Percentiles rank a stretch among this genome's conserved stretches.
Conservation (phyloP, 495 filamentous ascomycete species). For the Xylaria intraflava region DNA sequence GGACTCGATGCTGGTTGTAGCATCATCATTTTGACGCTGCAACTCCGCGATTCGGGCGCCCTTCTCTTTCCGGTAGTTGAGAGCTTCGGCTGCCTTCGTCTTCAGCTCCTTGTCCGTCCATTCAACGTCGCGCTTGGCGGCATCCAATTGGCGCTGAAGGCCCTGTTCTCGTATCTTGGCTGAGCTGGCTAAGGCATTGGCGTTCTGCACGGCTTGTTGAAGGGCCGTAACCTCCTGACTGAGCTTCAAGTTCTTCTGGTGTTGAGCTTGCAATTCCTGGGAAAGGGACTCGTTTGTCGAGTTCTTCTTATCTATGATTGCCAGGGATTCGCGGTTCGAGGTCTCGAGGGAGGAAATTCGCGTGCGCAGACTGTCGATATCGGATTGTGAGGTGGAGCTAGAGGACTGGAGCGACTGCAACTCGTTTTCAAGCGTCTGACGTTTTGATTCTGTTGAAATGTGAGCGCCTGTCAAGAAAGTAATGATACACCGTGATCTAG, state of each 20-base stretch:
- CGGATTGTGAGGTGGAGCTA: constrained; percentile 65
- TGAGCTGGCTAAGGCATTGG: constrained; percentile 66
- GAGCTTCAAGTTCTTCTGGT: constrained; percentile 78
- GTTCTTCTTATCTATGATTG: constrained; percentile 82
- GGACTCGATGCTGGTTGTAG: constrained; percentile 64
- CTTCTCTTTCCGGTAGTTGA: constrained; percentile 94
- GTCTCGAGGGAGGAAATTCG: constrained; percentile 81
- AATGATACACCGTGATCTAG: background rate
- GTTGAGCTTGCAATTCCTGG: constrained; percentile 77
- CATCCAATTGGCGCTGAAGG: constrained; percentile 80
- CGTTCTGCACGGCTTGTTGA: constrained; percentile 73
- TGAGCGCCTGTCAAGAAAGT: constrained; percentile 6
- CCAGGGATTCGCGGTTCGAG: constrained; percentile 82
- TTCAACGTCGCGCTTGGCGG: constrained; percentile 80
- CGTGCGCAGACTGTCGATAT: constrained; percentile 65
- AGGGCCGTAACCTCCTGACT: constrained; percentile 70
- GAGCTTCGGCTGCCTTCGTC: constrained; percentile 74
- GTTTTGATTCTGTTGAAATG: constrained; percentile 26
- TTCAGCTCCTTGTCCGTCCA: constrained; percentile 88
- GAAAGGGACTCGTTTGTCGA: constrained; percentile 78
- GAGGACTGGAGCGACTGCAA: constrained; percentile 72
- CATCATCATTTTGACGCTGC: constrained; percentile 82
- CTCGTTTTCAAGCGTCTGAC: constrained; percentile 63
- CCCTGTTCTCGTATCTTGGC: constrained; percentile 83
- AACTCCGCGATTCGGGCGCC: constrained; percentile 76